Evolutionary conservation across 495 filamentous ascomycete species (phyloP).

Genomic region (Staphylotrichum longicolle): DNA sequence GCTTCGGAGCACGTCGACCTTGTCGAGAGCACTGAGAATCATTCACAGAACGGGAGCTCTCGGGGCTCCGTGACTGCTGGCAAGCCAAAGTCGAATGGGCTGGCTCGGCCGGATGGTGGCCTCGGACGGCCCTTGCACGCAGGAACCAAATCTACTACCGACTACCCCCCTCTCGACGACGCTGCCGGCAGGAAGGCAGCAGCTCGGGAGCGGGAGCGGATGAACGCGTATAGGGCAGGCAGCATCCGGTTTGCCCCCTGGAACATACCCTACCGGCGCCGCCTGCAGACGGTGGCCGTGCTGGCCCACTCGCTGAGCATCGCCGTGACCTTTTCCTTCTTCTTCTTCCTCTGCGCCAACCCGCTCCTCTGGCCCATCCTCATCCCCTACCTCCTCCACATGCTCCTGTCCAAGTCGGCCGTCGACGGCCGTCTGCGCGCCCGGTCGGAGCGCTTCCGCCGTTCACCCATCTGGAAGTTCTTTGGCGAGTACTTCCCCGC

Average conservation of each 20-base stretch:
- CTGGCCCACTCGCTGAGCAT: slow-evolving; percentile 83
- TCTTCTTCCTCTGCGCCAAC: slow-evolving; percentile 88
- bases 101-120: background rate
- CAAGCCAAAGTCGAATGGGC: background rate
- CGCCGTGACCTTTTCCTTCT: slow-evolving; percentile 67
- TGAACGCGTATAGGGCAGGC: slow-evolving; percentile 30
- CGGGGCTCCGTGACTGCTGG: background rate
- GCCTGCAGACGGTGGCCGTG: slow-evolving; percentile 84
- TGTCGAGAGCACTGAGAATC: background rate
- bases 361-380: slow-evolving; percentile 89
- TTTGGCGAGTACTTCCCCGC: slow-evolving; percentile 94
- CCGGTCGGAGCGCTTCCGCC: slow-evolving; percentile 70
- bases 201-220: slow-evolving; percentile 23
- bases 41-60: background rate
- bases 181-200: slow-evolving; percentile 10
- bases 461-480: slow-evolving; percentile 76
- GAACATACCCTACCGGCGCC: slow-evolving; percentile 78
- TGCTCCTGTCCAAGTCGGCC: slow-evolving; percentile 71
- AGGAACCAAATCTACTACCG: background rate
- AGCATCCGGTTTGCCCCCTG: slow-evolving; percentile 78
- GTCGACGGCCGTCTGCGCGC: slow-evolving; percentile 69
- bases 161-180: slow-evolving; percentile 25
- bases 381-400: slow-evolving; percentile 85
- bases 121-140: too few species aligned
- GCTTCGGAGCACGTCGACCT: background rate